Evolutionary conservation across 129 eudicot genomes (phyloP), one percentile per base, ranked within the genome.

Genomic region (Ambrosia trifida): DNA sequence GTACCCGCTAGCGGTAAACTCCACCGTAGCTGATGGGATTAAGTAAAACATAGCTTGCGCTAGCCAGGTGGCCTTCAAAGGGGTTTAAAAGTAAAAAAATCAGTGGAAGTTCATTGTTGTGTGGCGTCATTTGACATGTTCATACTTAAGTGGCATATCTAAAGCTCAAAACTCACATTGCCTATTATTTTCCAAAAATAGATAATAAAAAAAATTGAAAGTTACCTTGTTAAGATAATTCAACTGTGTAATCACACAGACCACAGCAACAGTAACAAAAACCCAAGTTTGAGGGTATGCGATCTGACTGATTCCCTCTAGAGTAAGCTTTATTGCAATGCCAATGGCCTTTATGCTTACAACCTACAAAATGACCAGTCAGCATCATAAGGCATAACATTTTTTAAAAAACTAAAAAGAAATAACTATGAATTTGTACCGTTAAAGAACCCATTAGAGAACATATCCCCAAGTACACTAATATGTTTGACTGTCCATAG

Each of bases 311-410:
- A 75, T 75, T 67, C 97, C 97, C 71, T 88, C 91, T 17, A 91
- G 60, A 13, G 97, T 91, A 50, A 91, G 96, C 79, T 88, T 88
- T 78, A 91, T 75, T 17, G 97, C 96, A 72, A 88, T 91, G 20
- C 96, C 97, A 36, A 91, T 81, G 0, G 97, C 97, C 78, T 91
- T 91, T 35, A 91, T 79, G 80, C 97, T 91, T 33, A 88, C 88
- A 76, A 91, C 96, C 97, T 91, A 68, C 65, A 81, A 30, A 40
- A 49, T 30, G 52, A 20, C 28, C 45, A 57, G 10, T 53, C 30
- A 53, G 13, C 14, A 46, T 46, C 17, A 46, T 46, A 46, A 46
- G 52, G 12, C 49, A 44, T 44, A 44, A 44, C 49, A 44, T 44
- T 9, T 9, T 4, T 24, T 58, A 9, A 58, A 58, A 58, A 58